Evolutionary conservation across 441 rosid genomes (phyloP), one percentile per base, ranked within the genome.

Genomic region (Gossypium trilobum): DNA sequence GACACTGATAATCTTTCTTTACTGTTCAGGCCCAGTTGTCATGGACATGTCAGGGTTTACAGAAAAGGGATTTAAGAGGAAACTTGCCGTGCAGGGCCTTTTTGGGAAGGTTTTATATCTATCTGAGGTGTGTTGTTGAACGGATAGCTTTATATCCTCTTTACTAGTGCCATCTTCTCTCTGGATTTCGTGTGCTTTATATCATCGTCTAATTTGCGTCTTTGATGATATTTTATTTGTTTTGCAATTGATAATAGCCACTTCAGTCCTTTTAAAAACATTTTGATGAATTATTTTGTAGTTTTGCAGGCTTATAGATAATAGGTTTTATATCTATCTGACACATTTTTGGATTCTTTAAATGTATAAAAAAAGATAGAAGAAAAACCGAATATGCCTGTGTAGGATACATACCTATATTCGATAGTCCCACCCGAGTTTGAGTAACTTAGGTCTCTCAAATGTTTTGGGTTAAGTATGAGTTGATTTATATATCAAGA

Each of bases 101-200:
- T 95, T 95, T 64, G 96, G 96, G 42, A 92, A 92, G 82, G 85
- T 94, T 52, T 91, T 86, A 83, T 95, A 95, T 82, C 85, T 92
- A 22, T 91, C 97, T 5, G 96, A 95, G 94, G 99, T 88, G 74
- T 77, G 78, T 73, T 42, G 55, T 71, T 69, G 52, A 78, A 68
- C 42, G 52, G 16, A 27, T 7, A 48, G 14, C n/a, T 22, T 62
- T 36, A 23, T 56, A 23, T 48, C 27, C 65, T 55, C 52, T 75
- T 4, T 5, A 58, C 22, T 11, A 33, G 54, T 65, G 55, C 33
- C 27, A 46, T 36, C 50, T 27, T 75, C 36, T 16, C 20, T 55
- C 50, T 42, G 25, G 17, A 33, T 54, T 54, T 56, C 60, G 17
- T 46, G 51, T 74, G 31, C n/a, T 3, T 68, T 50, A 48, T 66